Conservation (phyloP, 2,329 filamentous ascomycete genomes). For the Alternaria viburni region DNA sequence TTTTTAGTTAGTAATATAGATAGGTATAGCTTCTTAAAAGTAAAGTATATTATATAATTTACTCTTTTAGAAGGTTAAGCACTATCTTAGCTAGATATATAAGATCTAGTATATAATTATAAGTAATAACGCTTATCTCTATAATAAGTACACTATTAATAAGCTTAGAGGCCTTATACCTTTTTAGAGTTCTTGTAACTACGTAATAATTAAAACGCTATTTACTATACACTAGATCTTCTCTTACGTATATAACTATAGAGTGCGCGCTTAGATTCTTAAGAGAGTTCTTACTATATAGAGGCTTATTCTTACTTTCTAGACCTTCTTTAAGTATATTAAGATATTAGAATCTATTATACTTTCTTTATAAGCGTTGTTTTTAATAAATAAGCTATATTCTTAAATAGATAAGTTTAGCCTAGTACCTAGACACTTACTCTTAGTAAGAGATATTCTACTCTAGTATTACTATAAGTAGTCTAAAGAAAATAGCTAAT, state of each 20-base stretch:
- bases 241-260: slow-evolving; percentile 1
- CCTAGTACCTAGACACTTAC: slow-evolving; percentile 4
- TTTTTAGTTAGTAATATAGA: slow-evolving; percentile 16
- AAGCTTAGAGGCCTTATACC: slow-evolving; percentile 10
- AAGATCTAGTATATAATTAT: slow-evolving; percentile 10
- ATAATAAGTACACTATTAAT: slow-evolving; percentile 11
- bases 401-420: slow-evolving; percentile 4
- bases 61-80: slow-evolving; percentile 13
- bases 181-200: slow-evolving; percentile 11
- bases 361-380: slow-evolving; percentile 9
- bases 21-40: slow-evolving; percentile 4
- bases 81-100: slow-evolving; percentile 12
- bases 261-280: slow-evolving; percentile 6
- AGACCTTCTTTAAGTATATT: slow-evolving; percentile 18
- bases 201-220: slow-evolving; percentile 1
- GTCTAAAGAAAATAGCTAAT: neutral
- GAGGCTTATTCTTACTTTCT: slow-evolving; percentile 9
- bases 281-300: slow-evolving; percentile 6
- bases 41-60: neutral
- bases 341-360: slow-evolving; percentile 16
- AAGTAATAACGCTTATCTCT: slow-evolving; percentile 1
- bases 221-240: slow-evolving; percentile 11
- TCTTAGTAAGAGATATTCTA: slow-evolving; percentile 14
- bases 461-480: neutral
- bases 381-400: slow-evolving; percentile 2